Evolutionary conservation across 2,329 filamentous ascomycete species (phyloP).

Genomic region (Apiospora malaysiana): DNA sequence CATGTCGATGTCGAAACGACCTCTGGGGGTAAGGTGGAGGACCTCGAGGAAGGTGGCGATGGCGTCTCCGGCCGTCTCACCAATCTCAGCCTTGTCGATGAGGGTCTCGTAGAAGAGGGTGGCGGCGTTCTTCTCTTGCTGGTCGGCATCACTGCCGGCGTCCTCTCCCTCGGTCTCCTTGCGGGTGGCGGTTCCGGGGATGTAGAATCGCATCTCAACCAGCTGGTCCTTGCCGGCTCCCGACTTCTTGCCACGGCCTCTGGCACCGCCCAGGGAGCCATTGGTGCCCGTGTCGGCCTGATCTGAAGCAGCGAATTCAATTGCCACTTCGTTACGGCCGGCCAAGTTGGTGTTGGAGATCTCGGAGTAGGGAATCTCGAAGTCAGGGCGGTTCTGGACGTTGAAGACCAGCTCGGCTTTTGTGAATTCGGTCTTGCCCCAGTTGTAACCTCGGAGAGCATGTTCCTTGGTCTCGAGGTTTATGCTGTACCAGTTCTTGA

Average conservation of each 20-base stretch:
- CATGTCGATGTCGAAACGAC: slow-evolving; percentile 99
- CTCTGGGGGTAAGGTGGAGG: slow-evolving; percentile 96
- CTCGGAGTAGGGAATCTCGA: slow-evolving; percentile 96
- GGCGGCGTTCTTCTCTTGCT: slow-evolving; percentile 92
- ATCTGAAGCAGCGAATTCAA: slow-evolving; percentile 84
- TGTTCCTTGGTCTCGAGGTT: slow-evolving; percentile 93
- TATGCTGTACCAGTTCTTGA: slow-evolving; percentile 98
- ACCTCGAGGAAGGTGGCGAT: slow-evolving; percentile 98
- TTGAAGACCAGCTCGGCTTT: slow-evolving; percentile 96
- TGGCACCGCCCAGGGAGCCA: slow-evolving; percentile 74
- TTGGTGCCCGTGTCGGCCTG: slow-evolving; percentile 76
- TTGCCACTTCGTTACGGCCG: slow-evolving; percentile 95
- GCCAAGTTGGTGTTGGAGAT: slow-evolving; percentile 98
- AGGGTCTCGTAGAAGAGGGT: slow-evolving; percentile 98
- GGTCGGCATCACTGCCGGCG: slow-evolving; percentile 68
- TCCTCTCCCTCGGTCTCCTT: slow-evolving; percentile 77
- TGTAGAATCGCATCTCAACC: slow-evolving; percentile 99
- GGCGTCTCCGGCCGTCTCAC: slow-evolving; percentile 97
- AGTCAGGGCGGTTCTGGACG: slow-evolving; percentile 94
- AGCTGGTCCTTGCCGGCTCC: slow-evolving; percentile 90
- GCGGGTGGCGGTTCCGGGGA: slow-evolving; percentile 86
- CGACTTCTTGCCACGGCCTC: slow-evolving; percentile 83
- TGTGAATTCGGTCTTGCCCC: slow-evolving; percentile 97
- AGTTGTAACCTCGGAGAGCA: slow-evolving; percentile 96
- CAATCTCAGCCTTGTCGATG: slow-evolving; percentile 98